Evolutionary conservation across 805 yeast species (phyloP).

Genomic region (Myxozyma neglecta): DNA sequence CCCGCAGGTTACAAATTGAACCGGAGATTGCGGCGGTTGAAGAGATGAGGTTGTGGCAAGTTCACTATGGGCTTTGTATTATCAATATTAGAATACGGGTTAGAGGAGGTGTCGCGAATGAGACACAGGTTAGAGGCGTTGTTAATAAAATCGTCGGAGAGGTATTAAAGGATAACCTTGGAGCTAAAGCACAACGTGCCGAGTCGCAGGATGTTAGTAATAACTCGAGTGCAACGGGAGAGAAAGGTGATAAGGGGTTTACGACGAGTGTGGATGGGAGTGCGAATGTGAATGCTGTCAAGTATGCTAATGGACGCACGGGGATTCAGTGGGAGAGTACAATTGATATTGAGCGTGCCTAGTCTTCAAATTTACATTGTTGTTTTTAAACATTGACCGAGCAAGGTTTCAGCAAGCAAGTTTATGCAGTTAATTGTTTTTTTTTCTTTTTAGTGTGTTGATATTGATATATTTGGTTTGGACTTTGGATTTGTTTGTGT

Average conservation of each 20-base stretch:
- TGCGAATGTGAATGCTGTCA: slow-evolving; percentile 16
- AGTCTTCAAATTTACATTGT: too few species aligned
- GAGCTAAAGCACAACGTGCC: slow-evolving; percentile 8
- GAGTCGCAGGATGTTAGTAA: not conserved
- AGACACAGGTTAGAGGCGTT: slow-evolving; percentile 37
- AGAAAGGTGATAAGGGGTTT: not conserved
- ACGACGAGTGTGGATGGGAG: slow-evolving; percentile 17
- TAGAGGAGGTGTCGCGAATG: slow-evolving; percentile 40
- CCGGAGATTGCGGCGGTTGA: slow-evolving; percentile 38
- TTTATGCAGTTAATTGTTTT: too few species aligned
- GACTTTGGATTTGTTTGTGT: too few species aligned
- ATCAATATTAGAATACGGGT: slow-evolving; percentile 42
- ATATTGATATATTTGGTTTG: not conserved
- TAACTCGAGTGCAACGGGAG: not conserved
- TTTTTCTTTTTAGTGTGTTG: not conserved
- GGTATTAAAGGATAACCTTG: slow-evolving; percentile 24
- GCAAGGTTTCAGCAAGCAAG: too few species aligned
- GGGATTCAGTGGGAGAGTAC: slow-evolving; percentile 32
- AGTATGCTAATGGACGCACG: slow-evolving; percentile 3
- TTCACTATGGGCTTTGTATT: slow-evolving; percentile 46
- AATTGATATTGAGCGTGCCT: slow-evolving; percentile 22
- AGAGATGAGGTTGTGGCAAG: slow-evolving; percentile 46
- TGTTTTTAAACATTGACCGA: too few species aligned
- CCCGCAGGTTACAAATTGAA: slow-evolving; percentile 32
- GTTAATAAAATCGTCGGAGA: slow-evolving; percentile 28